phyloP scores from a whole-genome alignment of 352 stramenopile genomes.

The Aphanomyces invadans region DNA sequence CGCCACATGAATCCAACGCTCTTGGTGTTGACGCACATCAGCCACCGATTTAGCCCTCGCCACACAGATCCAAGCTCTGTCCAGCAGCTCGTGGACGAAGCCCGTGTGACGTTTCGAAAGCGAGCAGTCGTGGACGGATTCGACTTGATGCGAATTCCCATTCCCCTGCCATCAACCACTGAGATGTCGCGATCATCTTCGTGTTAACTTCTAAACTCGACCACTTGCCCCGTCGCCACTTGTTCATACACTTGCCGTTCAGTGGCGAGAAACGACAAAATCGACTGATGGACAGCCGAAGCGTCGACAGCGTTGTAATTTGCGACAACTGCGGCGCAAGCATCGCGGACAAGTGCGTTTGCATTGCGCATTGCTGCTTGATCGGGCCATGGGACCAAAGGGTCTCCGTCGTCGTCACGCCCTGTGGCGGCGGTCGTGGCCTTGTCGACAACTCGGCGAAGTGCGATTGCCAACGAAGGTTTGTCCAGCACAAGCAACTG shows the following conservation, averaged over 20 bases:
- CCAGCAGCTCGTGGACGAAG: conserved; percentile 60
- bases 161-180: conserved; percentile 40
- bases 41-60: conserved; percentile 61
- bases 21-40: conserved; percentile 80
- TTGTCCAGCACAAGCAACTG: conserved; percentile 17
- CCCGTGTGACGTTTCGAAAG: conserved; percentile 51
- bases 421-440: neutral
- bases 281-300: neutral
- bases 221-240: neutral
- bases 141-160: conserved; percentile 72
- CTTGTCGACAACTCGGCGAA: neutral
- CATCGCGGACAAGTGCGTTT: neutral
- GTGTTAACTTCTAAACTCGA: neutral
- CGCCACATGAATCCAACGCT: conserved; percentile 68
- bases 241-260: neutral
- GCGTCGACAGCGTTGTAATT: too few relatives aligned
- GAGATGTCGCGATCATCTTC: too few relatives aligned
- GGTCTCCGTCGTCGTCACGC: neutral
- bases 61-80: conserved; percentile 57
- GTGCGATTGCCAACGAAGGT: neutral
- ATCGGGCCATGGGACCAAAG: neutral
- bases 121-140: conserved; percentile 59
- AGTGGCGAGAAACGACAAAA: neutral
- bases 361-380: neutral
- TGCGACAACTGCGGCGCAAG: neutral